Conservation (phyloP, 257 asterid genomes). For the Rauvolfia tetraphylla region DNA sequence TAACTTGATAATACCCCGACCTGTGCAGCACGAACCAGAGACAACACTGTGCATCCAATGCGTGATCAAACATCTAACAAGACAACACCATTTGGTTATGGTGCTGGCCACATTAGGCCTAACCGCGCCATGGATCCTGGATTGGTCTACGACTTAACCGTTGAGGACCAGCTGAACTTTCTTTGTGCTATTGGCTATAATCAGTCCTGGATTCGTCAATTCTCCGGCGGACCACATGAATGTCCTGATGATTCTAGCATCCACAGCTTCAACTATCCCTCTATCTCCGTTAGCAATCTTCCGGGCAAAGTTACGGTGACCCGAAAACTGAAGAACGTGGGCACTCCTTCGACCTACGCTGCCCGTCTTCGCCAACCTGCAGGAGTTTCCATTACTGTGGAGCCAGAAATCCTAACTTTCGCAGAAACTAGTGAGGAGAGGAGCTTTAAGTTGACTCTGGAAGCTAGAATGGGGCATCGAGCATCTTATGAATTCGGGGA, state of each 20-base stretch:
- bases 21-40: background rate
- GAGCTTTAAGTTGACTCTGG: conserved; percentile 21
- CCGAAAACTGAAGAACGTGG: conserved; percentile 31
- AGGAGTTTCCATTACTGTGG: conserved; percentile 16
- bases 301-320: conserved; percentile 15
- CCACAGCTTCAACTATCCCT: conserved; percentile 34
- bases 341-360: conserved; percentile 20
- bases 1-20: background rate
- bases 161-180: conserved; percentile 45
- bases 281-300: conserved; percentile 22
- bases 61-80: background rate
- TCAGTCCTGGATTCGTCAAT: background rate
- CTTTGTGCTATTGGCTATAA: conserved; percentile 56
- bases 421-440: conserved; percentile 19
- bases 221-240: conserved; percentile 10
- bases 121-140: conserved; percentile 63
- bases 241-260: conserved; percentile 38
- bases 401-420: conserved; percentile 21
- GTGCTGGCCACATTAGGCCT: conserved; percentile 55
- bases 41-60: conserved; percentile 2
- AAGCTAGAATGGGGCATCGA: background rate
- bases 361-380: conserved; percentile 18
- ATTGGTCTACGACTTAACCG: conserved; percentile 49
- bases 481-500: conserved; percentile 36
- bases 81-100: conserved; percentile 43